phyloP scores from a whole-genome alignment of 768 basidiomycete species.

The Ramaria sp. region DNA sequence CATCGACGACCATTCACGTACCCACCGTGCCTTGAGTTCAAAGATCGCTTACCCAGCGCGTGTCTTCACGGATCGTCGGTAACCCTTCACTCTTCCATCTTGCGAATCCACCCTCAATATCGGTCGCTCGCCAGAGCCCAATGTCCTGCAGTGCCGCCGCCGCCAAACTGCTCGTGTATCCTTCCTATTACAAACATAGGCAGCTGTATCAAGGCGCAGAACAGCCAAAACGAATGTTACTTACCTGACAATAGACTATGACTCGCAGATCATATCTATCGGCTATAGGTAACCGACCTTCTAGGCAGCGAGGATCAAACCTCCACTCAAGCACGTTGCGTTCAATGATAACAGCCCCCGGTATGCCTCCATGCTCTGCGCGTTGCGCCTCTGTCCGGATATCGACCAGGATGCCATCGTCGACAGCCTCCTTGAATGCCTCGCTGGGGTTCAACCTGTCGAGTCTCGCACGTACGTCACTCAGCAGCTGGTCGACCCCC shows the following conservation, averaged over 20 bases:
- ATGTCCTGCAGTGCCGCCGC: constrained; percentile 58
- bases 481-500: constrained; percentile 47
- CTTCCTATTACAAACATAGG: constrained; percentile 28
- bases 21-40: no score
- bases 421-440: constrained; percentile 47
- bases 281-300: constrained; percentile 50
- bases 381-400: constrained; percentile 61
- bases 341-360: constrained; percentile 63
- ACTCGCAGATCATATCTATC: constrained; percentile 67
- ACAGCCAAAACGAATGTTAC: background rate
- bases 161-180: constrained; percentile 62
- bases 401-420: constrained; percentile 53
- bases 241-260: constrained; percentile 55
- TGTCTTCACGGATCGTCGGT: constrained; percentile 21
- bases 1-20: no score
- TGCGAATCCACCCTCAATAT: constrained; percentile 63
- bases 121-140: constrained; percentile 65
- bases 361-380: constrained; percentile 44
- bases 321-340: constrained; percentile 73
- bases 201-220: background rate
- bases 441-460: constrained; percentile 51
- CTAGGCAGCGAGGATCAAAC: constrained; percentile 54
- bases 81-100: constrained; percentile 64
- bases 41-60: background rate
- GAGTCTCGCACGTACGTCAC: constrained; percentile 48